phyloP scores from a whole-genome alignment of 441 rosid genomes.

The Pelargonium fulgidum region DNA sequence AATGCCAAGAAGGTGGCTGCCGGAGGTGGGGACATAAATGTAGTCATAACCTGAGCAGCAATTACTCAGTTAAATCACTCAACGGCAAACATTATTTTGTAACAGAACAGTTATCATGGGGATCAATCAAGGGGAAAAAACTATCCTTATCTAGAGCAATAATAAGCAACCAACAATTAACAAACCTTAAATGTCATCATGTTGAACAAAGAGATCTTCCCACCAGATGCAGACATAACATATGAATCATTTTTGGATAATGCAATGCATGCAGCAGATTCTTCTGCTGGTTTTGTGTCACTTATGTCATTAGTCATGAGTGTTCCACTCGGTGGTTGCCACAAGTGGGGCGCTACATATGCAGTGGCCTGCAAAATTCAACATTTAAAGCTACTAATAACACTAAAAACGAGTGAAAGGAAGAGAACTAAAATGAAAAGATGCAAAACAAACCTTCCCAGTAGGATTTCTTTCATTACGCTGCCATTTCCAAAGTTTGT shows the following conservation, averaged over 20 bases:
- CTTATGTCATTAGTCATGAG: constrained; percentile 64
- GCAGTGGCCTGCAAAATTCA: constrained; percentile 52
- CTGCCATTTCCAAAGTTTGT: constrained; percentile 88
- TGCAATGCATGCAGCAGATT: constrained; percentile 74
- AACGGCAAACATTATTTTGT: background rate
- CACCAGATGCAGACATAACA: constrained; percentile 82
- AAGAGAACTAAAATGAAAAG: background rate
- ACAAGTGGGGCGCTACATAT: constrained; percentile 48
- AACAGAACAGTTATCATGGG: background rate
- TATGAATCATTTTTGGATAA: constrained; percentile 83
- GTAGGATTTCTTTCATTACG: constrained; percentile 48
- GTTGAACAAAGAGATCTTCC: constrained; percentile 68
- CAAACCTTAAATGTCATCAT: constrained; percentile 84
- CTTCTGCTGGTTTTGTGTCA: constrained; percentile 63
- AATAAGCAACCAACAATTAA: background rate
- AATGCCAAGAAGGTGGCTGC: constrained; percentile 79
- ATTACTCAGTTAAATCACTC: background rate
- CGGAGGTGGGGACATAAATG: constrained; percentile 74
- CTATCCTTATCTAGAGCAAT: constrained; percentile 11
- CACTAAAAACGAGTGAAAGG: constrained; percentile 8
- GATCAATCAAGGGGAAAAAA: constrained; percentile 1
- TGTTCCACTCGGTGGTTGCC: constrained; percentile 75
- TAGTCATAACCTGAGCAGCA: constrained; percentile 55
- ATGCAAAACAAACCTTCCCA: constrained; percentile 51
- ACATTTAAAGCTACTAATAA: constrained; percentile 10